Base-by-base conservation (phyloP, 257 asterid genomes). In the Fraxinus americana region DNA sequence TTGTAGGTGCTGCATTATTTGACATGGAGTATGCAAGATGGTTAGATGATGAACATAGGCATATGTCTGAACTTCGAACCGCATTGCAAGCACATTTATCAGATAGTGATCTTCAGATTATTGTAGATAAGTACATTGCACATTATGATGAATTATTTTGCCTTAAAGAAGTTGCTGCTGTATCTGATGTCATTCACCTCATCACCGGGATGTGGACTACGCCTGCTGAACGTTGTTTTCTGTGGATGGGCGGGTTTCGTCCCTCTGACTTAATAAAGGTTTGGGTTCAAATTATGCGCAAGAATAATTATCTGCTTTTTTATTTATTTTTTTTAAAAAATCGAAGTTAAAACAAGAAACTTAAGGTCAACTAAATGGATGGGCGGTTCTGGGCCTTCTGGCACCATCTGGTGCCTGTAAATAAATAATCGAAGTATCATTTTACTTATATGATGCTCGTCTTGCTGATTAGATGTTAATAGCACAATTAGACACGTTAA, bases 11-110 rank as follows among this genome's bases (percentile, higher is more conserved):
- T 32, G 96, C 92, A 21, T 87, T 92, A 52, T 95, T 95, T 65
- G 99, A 95, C 81, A 89, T 91, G 97, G 99, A 95, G 80, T 93
- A 95, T 57, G 89, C 97, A 19, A 87, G 98, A 81, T 95, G 99
- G 99, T 35, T 93, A 35, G 98, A 95, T 36, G 97, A 95, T 38
- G 99, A 95, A 79, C 89, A 88, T 63, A 81, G 96, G 84, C 97
- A 91, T 52, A 87, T 91, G 83, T 82, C 92, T 0, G 98, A 93
- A 75, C 94, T 95, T n/a, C 86, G 98, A 74, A 85, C 88, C 4
- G 98, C 97, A 54, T 39, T 95, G 77, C 98, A 93, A 70, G 92
- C 97, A 1, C 93, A 91, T 72, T 80, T 95, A 73, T 79, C 91
- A 0, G 99, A 95, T 5, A 82, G 86, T 3, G 98, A 95, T 76